These are phyloP conservation scores for Penicillium alfredii DNA, from an alignment of 495 filamentous ascomycete genomes.

Conservation along the genomic window DNA sequence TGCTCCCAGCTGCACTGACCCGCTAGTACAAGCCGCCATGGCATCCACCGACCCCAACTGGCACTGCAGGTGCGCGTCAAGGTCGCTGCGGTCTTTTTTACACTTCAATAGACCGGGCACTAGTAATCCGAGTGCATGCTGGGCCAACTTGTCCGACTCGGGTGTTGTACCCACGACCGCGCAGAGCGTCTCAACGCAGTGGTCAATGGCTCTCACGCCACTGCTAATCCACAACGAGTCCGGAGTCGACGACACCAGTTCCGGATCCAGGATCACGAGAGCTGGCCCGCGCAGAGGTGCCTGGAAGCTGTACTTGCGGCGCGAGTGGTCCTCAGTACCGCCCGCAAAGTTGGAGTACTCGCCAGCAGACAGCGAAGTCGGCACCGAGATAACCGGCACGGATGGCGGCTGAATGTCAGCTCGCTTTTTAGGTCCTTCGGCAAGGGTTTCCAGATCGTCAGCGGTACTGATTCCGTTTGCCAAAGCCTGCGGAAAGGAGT, in stretches of 20 bases:
- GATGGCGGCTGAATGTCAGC: constrained; percentile 29
- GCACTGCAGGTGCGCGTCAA: constrained; percentile 45
- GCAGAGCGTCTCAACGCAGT: constrained; percentile 57
- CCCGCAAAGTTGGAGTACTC: constrained; percentile 55
- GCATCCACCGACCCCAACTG: constrained; percentile 52
- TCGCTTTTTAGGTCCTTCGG: constrained; percentile 29
- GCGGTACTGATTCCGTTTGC: constrained; percentile 43
- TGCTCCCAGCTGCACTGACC: constrained; percentile 46
- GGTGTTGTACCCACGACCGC: constrained; percentile 32
- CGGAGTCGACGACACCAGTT: constrained; percentile 49
- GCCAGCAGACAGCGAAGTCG: constrained; percentile 57
- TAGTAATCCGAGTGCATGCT: constrained; percentile 41
- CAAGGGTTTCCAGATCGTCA: constrained; percentile 39
- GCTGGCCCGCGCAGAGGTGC: constrained; percentile 41
- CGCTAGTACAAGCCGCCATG: constrained; percentile 45
- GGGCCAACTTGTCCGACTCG: constrained; percentile 35
- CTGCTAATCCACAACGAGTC: constrained; percentile 55
- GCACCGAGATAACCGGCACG: constrained; percentile 54
- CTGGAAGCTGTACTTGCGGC: constrained; percentile 49
- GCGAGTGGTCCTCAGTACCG: constrained; percentile 47
- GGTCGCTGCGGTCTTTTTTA: constrained; percentile 37
- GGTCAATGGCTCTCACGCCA: constrained; percentile 58
- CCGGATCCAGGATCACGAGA: constrained; percentile 55
- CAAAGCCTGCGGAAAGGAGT: constrained; percentile 27
- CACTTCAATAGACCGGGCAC: constrained; percentile 48